Evolutionary conservation across 345 rosid species (phyloP).

Genomic region (Combretum micranthum): DNA sequence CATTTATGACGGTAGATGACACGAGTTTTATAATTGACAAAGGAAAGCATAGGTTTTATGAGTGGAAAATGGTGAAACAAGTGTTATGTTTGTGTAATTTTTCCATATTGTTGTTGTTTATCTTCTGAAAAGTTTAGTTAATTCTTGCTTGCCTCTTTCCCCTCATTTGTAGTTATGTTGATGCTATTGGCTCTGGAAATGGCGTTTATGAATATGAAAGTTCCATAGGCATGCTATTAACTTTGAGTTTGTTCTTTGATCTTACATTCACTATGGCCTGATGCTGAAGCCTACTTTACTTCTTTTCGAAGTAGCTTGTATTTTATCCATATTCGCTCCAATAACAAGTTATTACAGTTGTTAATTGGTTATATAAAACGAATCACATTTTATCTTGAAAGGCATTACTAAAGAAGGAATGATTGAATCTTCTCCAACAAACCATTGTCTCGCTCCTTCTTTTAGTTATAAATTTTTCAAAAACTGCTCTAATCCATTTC

Average conservation of each 20-base stretch:
- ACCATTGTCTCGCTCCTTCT: neutral
- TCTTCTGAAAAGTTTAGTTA: constrained; percentile 10
- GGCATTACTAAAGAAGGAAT: no score
- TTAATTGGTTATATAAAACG: no score
- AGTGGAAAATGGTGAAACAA: neutral
- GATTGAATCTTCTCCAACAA: no score
- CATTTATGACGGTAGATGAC: no score
- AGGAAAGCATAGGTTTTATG: no score
- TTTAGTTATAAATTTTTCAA: neutral
- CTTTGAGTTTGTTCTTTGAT: neutral
- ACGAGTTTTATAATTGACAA: no score
- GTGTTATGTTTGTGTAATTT: neutral
- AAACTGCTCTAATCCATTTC: neutral
- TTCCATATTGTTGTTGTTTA: neutral
- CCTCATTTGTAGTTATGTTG: constrained; percentile 41
- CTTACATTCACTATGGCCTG: neutral
- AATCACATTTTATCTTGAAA: no score
- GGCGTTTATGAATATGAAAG: constrained; percentile 79
- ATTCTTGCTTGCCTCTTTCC: neutral
- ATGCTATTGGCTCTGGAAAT: constrained; percentile 68
- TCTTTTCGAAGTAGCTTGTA: no score
- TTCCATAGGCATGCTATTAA: constrained; percentile 1
- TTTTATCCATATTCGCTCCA: no score
- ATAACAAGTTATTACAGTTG: no score
- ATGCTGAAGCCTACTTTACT: no score